Evolutionary conservation across 306 rosid species (phyloP).

Genomic region (Vigna mungo): DNA sequence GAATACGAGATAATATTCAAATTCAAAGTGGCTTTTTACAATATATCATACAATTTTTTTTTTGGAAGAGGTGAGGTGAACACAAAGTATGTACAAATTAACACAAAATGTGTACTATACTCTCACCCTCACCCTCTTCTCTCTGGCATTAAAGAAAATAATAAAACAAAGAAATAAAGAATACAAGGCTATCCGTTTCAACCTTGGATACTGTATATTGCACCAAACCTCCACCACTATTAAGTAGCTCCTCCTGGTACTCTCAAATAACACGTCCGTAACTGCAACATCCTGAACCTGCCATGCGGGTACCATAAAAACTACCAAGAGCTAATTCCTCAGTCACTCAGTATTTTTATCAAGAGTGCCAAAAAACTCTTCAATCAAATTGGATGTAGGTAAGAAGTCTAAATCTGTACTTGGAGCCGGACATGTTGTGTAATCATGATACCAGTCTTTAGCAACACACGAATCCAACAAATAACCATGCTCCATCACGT

Average conservation of each 20-base stretch:
- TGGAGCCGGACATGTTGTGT: conserved; percentile 32
- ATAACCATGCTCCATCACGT: conserved; percentile 46
- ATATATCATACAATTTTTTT: conserved; percentile 32
- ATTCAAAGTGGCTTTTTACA: background rate
- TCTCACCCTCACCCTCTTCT: background rate
- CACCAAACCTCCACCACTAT: conserved; percentile 19
- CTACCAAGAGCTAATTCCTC: conserved; percentile 30
- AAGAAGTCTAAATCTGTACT: conserved; percentile 53
- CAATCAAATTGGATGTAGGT: conserved; percentile 67
- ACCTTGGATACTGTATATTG: conserved; percentile 11
- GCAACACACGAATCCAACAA: conserved; percentile 50
- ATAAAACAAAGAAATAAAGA: conserved; percentile 34
- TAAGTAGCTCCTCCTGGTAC: conserved; percentile 11
- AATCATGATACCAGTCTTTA: conserved; percentile 61
- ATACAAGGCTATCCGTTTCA: conserved; percentile 16
- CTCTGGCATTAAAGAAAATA: background rate
- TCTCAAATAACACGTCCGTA: background rate
- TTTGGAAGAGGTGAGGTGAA: conserved; percentile 8
- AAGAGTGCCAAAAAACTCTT: conserved; percentile 53
- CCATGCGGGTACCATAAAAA: conserved; percentile 1
- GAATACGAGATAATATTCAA: conserved; percentile 18
- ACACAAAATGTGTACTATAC: background rate
- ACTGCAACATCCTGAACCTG: background rate
- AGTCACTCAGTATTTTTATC: conserved; percentile 48
- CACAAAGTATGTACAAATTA: conserved; percentile 27